Evolutionary conservation across 306 rosid species (phyloP).

Genomic region (Medicago lupulina): DNA sequence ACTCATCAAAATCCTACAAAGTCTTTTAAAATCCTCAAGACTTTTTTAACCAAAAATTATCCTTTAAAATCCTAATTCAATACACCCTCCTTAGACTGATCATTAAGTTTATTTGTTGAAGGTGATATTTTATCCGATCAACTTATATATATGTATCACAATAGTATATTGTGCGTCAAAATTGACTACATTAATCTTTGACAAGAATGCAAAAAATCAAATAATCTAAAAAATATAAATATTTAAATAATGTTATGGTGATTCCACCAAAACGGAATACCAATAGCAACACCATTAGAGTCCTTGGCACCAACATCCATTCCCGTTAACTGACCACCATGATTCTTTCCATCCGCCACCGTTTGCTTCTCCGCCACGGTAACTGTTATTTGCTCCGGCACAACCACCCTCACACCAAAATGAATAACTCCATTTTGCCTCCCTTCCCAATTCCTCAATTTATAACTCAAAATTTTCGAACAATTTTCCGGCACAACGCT

Average conservation of each 20-base stretch:
- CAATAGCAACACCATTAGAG: background rate
- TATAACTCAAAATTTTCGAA: constrained; percentile 55
- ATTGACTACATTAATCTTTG: background rate
- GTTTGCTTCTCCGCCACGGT: background rate
- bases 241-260: constrained; percentile 7
- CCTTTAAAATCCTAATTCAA: no score
- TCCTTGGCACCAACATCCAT: background rate
- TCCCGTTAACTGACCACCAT: background rate
- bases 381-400: background rate
- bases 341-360: background rate
- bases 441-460: constrained; percentile 60
- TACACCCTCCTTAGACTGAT: no score
- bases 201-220: background rate
- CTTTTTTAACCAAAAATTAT: no score
- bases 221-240: background rate
- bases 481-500: constrained; percentile 36
- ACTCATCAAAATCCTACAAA: no score
- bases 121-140: no score
- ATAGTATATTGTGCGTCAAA: background rate
- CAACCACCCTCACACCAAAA: constrained; percentile 51
- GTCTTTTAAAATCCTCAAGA: no score
- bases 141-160: background rate
- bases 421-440: constrained; percentile 61
- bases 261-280: constrained; percentile 42
- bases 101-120: no score